Conservation (phyloP, 768 basidiomycete genomes). For the Lyophyllum decastes region DNA sequence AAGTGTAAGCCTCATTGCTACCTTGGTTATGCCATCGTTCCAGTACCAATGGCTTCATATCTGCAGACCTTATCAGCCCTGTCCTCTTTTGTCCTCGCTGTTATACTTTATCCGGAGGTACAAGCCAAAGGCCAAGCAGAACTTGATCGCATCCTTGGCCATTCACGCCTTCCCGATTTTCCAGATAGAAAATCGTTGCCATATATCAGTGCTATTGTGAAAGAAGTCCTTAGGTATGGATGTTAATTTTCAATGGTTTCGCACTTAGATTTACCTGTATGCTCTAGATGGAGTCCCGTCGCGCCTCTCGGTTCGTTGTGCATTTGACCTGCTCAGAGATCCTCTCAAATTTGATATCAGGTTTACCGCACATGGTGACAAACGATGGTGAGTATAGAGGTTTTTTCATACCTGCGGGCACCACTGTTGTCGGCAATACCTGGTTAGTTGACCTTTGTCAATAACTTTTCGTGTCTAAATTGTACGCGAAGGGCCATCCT, state of each 20-base stretch:
- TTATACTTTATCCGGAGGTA: slow-evolving; percentile 35
- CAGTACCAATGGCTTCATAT: background rate
- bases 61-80: slow-evolving; percentile 35
- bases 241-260: background rate
- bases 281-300: slow-evolving; percentile 31
- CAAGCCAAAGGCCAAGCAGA: slow-evolving; percentile 31
- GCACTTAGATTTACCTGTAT: no score
- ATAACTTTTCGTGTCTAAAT: background rate
- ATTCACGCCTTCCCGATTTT: slow-evolving; percentile 30
- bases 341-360: slow-evolving; percentile 12
- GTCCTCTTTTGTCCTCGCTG: slow-evolving; percentile 35
- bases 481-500: slow-evolving; percentile 44
- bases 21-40: background rate
- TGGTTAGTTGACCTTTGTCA: slow-evolving; percentile 27
- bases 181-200: slow-evolving; percentile 32
- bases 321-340: background rate
- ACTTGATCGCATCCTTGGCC: slow-evolving; percentile 30
- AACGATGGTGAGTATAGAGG: slow-evolving; percentile 45
- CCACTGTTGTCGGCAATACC: slow-evolving; percentile 42
- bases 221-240: slow-evolving; percentile 35
- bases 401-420: slow-evolving; percentile 45
- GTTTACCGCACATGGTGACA: slow-evolving; percentile 39
- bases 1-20: slow-evolving; percentile 27
- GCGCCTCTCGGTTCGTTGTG: slow-evolving; percentile 26
- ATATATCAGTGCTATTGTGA: slow-evolving; percentile 42